phyloP scores from a whole-genome alignment of 257 asterid species.

The Nicotiana obtusifolia region DNA sequence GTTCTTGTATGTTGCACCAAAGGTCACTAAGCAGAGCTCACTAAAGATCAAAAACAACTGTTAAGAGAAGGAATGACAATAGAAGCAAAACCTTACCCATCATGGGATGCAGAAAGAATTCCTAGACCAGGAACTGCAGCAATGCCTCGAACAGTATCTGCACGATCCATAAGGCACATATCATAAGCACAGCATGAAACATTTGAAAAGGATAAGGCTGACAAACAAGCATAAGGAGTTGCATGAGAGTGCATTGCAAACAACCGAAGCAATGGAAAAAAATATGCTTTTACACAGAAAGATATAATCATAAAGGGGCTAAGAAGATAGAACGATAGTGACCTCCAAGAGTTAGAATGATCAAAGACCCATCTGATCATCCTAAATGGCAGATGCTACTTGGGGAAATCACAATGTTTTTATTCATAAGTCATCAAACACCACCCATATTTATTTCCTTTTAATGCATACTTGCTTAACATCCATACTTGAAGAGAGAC shows the following conservation, averaged over 20 bases:
- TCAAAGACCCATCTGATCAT: neutral
- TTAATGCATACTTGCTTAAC: neutral
- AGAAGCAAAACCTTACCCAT: constrained; percentile 52
- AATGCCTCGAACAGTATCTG: constrained; percentile 94
- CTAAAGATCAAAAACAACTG: neutral
- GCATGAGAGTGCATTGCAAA: neutral
- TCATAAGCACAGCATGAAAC: neutral
- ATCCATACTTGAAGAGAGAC: neutral
- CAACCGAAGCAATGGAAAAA: neutral
- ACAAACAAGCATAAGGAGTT: neutral
- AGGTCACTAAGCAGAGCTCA: neutral
- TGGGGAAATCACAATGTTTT: neutral
- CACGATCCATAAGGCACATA: constrained; percentile 12
- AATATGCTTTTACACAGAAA: neutral
- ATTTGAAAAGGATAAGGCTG: neutral
- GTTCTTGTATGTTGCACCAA: neutral
- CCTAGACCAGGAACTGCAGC: constrained; percentile 83
- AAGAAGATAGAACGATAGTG: neutral
- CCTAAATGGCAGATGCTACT: constrained; percentile 1
- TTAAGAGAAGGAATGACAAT: neutral
- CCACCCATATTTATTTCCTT: neutral
- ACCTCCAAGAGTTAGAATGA: neutral
- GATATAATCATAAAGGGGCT: neutral
- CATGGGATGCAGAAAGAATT: constrained; percentile 93
- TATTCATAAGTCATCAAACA: neutral